phyloP scores from a whole-genome alignment of 352 stramenopile genomes.

The Phytophthora tentaculata region DNA sequence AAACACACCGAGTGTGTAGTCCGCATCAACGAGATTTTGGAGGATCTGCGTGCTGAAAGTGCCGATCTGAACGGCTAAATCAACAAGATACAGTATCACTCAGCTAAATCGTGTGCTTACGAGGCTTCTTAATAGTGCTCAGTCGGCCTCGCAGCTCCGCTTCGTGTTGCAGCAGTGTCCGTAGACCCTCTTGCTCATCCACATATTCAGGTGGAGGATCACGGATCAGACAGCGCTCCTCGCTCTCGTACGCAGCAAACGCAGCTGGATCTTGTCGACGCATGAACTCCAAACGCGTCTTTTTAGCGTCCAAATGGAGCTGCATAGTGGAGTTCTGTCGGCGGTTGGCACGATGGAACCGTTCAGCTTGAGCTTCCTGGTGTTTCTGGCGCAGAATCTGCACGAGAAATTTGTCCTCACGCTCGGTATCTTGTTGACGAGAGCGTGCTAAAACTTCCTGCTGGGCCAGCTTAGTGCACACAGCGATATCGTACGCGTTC shows the following conservation, averaged over 20 bases:
- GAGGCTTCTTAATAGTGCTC: constrained; percentile 48
- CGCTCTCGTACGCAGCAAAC: constrained; percentile 57
- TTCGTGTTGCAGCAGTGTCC: constrained; percentile 52
- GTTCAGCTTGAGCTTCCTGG: constrained; percentile 68
- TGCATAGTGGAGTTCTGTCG: constrained; percentile 79
- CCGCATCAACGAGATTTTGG: constrained; percentile 81
- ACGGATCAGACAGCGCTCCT: constrained; percentile 47
- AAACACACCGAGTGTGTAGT: constrained; percentile 74
- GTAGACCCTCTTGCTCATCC: constrained; percentile 51
- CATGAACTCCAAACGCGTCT: constrained; percentile 75
- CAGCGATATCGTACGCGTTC: constrained; percentile 69
- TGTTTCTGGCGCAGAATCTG: constrained; percentile 69
- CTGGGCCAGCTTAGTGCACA: constrained; percentile 70
- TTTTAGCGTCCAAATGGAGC: constrained; percentile 79
- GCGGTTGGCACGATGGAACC: constrained; percentile 56
- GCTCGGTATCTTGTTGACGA: constrained; percentile 11
- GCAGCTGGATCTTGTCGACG: constrained; percentile 61
- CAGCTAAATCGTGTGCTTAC: constrained; percentile 16
- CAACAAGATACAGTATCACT: background rate
- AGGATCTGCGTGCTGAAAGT: constrained; percentile 67
- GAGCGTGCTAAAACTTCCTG: constrained; percentile 51
- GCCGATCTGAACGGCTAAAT: constrained; percentile 51
- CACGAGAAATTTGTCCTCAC: constrained; percentile 57
- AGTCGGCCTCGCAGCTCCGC: constrained; percentile 60
- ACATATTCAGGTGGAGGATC: constrained; percentile 58